Conservation (phyloP, 495 filamentous ascomycete species). For the Entonaema liquescens region DNA sequence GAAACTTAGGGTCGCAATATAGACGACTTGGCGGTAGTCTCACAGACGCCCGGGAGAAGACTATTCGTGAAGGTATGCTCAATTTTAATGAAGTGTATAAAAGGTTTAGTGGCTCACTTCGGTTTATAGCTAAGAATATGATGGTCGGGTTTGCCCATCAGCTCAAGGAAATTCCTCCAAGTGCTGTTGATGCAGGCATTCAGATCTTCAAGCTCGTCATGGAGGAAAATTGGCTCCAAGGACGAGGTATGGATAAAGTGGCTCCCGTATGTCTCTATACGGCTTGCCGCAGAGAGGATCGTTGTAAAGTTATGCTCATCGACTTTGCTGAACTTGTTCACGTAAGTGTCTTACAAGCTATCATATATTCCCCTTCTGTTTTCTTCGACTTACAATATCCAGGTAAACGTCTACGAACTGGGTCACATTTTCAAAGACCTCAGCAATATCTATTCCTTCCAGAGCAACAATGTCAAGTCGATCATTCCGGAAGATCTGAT, state of each 20-base stretch:
- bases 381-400: slow-evolving; percentile 26
- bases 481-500: slow-evolving; percentile 88
- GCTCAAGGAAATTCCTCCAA: slow-evolving; percentile 63
- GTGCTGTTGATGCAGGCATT: slow-evolving; percentile 67
- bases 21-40: slow-evolving; percentile 53
- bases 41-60: slow-evolving; percentile 69
- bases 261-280: slow-evolving; percentile 88
- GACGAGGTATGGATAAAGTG: slow-evolving; percentile 83
- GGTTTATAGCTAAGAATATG: slow-evolving; percentile 44
- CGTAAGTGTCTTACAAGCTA: slow-evolving; percentile 49
- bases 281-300: slow-evolving; percentile 73
- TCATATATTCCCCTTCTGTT: not conserved
- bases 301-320: slow-evolving; percentile 82
- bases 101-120: slow-evolving; percentile 12
- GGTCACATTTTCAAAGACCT: slow-evolving; percentile 83
- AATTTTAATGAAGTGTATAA: not conserved
- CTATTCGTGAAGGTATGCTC: slow-evolving; percentile 68
- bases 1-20: slow-evolving; percentile 59
- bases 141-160: slow-evolving; percentile 57
- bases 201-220: slow-evolving; percentile 82
- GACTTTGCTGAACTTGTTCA: slow-evolving; percentile 87
- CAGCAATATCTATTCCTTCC: slow-evolving; percentile 69
- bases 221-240: slow-evolving; percentile 83
- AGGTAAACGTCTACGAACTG: slow-evolving; percentile 91
- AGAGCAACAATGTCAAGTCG: slow-evolving; percentile 57